Conservation (phyloP, 257 asterid genomes). For the Solanum chmielewskii region DNA sequence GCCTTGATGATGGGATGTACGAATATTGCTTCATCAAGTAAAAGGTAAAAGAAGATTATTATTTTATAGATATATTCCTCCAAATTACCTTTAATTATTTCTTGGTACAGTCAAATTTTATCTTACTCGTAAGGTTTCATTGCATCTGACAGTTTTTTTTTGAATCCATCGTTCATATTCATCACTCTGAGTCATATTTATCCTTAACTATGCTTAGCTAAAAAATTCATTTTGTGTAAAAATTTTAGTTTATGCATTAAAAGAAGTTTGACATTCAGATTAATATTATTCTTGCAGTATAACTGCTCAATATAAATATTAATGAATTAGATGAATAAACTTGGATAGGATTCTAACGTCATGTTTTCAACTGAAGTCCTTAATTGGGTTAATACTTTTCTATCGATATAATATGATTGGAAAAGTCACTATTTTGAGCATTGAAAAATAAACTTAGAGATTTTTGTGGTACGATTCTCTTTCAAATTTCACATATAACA, state of each 20-base stretch:
- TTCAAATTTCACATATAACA: neutral
- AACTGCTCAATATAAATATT: neutral
- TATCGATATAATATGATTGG: neutral
- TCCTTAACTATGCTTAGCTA: neutral
- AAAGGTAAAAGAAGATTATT: neutral
- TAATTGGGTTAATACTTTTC: neutral
- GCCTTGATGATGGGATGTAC: neutral
- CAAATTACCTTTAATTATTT: neutral
- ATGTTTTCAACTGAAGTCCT: neutral
- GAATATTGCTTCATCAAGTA: neutral
- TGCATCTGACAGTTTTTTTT: neutral
- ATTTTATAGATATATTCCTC: neutral
- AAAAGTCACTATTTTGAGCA: neutral
- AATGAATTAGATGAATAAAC: neutral
- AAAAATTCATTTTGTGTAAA: neutral
- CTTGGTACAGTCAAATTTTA: neutral
- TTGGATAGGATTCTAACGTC: neutral
- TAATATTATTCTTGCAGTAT: neutral
- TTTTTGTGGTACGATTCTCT: neutral
- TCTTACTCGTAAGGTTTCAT: neutral
- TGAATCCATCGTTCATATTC: neutral
- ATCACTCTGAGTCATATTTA: neutral
- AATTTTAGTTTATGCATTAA: neutral
- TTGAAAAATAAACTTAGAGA: neutral
- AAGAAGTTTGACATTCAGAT: neutral